Evolutionary conservation across 768 basidiomycete genomes (phyloP).

Genomic region (Pulveroboletus sp.): DNA sequence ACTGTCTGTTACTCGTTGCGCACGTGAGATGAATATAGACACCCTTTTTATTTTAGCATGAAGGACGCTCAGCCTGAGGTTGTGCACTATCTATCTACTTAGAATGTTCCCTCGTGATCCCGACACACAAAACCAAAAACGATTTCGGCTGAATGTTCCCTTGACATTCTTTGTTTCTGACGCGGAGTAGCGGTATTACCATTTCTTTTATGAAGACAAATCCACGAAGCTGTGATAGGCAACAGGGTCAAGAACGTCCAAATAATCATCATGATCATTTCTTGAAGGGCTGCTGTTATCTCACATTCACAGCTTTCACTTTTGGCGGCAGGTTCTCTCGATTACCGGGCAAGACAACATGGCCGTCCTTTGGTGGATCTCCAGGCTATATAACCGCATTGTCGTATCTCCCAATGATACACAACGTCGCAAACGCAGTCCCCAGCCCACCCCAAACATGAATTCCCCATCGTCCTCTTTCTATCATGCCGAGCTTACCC

Average conservation of each 20-base stretch:
- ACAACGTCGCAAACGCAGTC: slow-evolving; percentile 22
- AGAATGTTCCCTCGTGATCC: slow-evolving; percentile 14
- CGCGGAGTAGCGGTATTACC: slow-evolving; percentile 11
- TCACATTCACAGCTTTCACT: slow-evolving; percentile 9
- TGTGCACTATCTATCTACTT: no score
- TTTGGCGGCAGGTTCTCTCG: slow-evolving; percentile 13
- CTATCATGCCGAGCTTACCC: slow-evolving; percentile 47
- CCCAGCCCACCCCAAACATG: slow-evolving; percentile 14
- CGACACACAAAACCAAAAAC: slow-evolving; percentile 6
- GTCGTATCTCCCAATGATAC: slow-evolving; percentile 5
- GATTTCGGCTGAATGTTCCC: slow-evolving; percentile 8
- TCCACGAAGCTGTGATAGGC: slow-evolving; percentile 19
- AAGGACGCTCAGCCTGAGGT: no score
- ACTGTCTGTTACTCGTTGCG: no score
- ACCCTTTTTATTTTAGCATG: not conserved
- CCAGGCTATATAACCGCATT: slow-evolving; percentile 27
- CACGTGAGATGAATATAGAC: no score
- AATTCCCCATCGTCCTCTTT: slow-evolving; percentile 21
- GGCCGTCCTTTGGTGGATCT: slow-evolving; percentile 26
- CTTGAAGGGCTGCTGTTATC: slow-evolving; percentile 18
- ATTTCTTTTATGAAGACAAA: slow-evolving; percentile 8
- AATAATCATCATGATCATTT: slow-evolving; percentile 20
- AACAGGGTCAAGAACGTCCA: slow-evolving; percentile 26
- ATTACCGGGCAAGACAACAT: slow-evolving; percentile 16
- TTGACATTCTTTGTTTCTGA: slow-evolving; percentile 2